Conservation (phyloP, 805 yeast genomes). For the Diddensiella caesifluorescens region DNA sequence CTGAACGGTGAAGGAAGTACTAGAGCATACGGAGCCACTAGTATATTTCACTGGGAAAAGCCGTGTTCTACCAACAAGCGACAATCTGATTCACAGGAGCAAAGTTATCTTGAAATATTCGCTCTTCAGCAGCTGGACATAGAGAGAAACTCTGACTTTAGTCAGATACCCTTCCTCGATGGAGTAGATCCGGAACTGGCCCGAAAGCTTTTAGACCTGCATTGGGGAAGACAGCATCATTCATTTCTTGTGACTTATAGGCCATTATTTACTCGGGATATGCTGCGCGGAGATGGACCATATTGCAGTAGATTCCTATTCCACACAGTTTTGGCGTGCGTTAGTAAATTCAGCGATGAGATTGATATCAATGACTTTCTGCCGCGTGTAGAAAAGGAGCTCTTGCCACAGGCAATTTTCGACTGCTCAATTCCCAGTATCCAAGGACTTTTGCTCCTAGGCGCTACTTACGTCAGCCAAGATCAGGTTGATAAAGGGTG, state of each 20-base stretch:
- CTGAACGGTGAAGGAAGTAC: slow-evolving; percentile 6
- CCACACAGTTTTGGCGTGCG: slow-evolving; percentile 9
- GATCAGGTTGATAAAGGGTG: slow-evolving; percentile 8
- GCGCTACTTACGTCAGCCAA: slow-evolving; percentile 10
- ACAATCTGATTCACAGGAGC: no score
- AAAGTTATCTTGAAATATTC: slow-evolving; percentile 7
- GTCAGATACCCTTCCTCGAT: slow-evolving; percentile 7
- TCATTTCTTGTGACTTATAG: slow-evolving; percentile 10
- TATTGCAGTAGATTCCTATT: slow-evolving; percentile 9
- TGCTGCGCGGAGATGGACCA: slow-evolving; percentile 9
- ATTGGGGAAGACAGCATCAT: slow-evolving; percentile 11
- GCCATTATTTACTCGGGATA: slow-evolving; percentile 8
- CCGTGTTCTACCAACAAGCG: not conserved
- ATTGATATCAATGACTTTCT: slow-evolving; percentile 6
- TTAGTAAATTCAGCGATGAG: slow-evolving; percentile 11
- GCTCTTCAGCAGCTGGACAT: slow-evolving; percentile 1
- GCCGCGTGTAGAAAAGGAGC: slow-evolving; percentile 2
- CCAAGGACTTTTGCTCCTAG: slow-evolving; percentile 8
- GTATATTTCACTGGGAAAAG: slow-evolving; percentile 4
- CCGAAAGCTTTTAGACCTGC: slow-evolving; percentile 8
- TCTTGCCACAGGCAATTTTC: slow-evolving; percentile 6
- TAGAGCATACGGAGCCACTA: slow-evolving; percentile 6
- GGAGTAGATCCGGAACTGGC: slow-evolving; percentile 10
- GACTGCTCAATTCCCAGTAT: slow-evolving; percentile 9
- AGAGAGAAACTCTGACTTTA: slow-evolving; percentile 5